Conservation (phyloP, 2,329 filamentous ascomycete species). For the Penicillium hordei region DNA sequence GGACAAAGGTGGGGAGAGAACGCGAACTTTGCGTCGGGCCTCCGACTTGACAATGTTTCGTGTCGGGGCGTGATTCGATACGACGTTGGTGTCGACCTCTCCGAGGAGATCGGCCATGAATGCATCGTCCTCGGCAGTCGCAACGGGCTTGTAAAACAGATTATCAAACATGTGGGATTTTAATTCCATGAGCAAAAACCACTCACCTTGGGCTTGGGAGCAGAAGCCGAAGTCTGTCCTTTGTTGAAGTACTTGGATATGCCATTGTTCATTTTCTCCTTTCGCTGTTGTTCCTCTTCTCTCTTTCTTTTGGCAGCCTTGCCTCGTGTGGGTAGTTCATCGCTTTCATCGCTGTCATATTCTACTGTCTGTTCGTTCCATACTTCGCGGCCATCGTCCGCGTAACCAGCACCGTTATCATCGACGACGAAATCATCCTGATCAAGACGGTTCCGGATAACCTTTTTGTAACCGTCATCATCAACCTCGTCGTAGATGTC, state of each 20-base stretch:
- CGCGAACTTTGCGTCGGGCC: constrained; percentile 74
- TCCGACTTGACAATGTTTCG: constrained; percentile 70
- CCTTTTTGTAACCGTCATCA: constrained; percentile 95
- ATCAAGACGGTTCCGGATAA: constrained; percentile 83
- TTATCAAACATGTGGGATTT: constrained; percentile 8
- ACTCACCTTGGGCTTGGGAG: constrained; percentile 76
- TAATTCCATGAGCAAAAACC: neutral
- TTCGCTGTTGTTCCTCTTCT: constrained; percentile 80
- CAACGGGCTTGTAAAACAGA: constrained; percentile 58
- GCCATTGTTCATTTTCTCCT: constrained; percentile 83
- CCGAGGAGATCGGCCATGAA: constrained; percentile 83
- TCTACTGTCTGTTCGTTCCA: constrained; percentile 70
- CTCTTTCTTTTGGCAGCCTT: constrained; percentile 77
- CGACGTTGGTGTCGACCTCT: constrained; percentile 78
- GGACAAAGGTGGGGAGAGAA: constrained; percentile 70
- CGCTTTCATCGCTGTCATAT: constrained; percentile 63
- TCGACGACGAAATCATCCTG: constrained; percentile 98
- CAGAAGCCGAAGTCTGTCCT: constrained; percentile 57
- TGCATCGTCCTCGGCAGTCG: constrained; percentile 82
- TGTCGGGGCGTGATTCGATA: constrained; percentile 54
- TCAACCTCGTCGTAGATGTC: constrained; percentile 95
- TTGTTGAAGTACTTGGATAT: constrained; percentile 95
- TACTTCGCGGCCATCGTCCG: constrained; percentile 90
- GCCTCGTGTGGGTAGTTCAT: constrained; percentile 63
- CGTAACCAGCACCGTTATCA: constrained; percentile 96